A percentile compares a stretch with the other conserved stretches of the same genome.
These are phyloP conservation scores for Fraxinus sp. DNA, from an alignment of 305 asterid genomes.

Conservation along the genomic window DNA sequence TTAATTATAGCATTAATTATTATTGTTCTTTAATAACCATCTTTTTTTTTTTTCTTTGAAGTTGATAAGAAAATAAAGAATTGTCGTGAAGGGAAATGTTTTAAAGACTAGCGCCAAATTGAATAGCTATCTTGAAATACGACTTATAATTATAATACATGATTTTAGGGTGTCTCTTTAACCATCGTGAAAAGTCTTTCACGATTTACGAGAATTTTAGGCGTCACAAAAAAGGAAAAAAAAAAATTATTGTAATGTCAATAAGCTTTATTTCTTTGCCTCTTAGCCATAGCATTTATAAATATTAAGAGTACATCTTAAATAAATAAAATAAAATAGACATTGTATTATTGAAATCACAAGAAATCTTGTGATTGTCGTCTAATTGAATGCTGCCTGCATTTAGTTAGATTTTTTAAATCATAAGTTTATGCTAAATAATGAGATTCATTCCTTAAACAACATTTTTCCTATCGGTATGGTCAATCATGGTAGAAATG, in stretches of 20 bases:
- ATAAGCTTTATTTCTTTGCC: no score
- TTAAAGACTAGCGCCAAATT: no score
- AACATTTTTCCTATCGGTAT: neutral
- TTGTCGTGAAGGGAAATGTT: neutral
- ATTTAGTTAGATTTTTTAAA: neutral
- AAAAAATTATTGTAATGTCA: no score
- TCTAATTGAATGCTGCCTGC: neutral
- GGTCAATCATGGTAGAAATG: neutral
- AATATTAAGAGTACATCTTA: neutral
- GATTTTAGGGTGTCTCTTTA: neutral
- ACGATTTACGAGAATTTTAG: neutral
- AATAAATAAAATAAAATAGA: neutral
- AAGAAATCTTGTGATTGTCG: neutral
- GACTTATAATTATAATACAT: neutral
- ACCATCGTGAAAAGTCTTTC: no score
- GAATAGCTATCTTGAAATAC: no score
- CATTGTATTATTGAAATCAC: neutral
- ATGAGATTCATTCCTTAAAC: neutral
- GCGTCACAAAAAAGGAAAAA: neutral
- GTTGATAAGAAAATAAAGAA: no score
- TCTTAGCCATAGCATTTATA: neutral
- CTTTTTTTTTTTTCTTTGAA: no score
- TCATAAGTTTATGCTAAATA: conserved; percentile 5
- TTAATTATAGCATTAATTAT: no score
- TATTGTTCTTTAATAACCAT: no score